phyloP scores from a whole-genome alignment of 345 rosid genomes.

The Lepidium aucheri region DNA sequence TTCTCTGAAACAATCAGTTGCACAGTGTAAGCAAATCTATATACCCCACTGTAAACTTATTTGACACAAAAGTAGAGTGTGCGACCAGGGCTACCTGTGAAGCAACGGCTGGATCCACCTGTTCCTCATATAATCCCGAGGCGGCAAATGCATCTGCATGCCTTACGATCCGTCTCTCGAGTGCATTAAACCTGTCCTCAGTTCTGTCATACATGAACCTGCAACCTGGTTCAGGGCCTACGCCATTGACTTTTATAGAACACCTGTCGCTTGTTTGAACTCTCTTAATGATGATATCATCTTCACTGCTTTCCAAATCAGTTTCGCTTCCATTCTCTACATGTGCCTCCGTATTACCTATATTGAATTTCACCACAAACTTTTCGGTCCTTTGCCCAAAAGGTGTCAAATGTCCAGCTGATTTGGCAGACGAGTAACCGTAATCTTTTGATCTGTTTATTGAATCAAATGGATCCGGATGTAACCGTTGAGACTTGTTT shows the following conservation, averaged over 20 bases:
- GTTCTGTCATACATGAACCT: conserved; percentile 81
- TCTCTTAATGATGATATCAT: conserved; percentile 63
- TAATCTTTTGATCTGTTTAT: conserved; percentile 31
- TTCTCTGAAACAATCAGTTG: conserved; percentile 51
- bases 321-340: conserved; percentile 32
- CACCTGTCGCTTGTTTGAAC: conserved; percentile 51
- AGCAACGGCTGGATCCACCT: conserved; percentile 74
- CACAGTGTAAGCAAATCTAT: conserved; percentile 21
- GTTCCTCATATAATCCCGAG: conserved; percentile 67
- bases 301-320: conserved; percentile 40
- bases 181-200: conserved; percentile 76
- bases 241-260: conserved; percentile 45
- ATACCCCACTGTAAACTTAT: neutral
- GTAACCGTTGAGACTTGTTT: conserved; percentile 31
- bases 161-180: conserved; percentile 59
- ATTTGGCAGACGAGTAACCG: conserved; percentile 58
- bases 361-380: conserved; percentile 54
- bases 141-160: conserved; percentile 47
- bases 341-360: conserved; percentile 33
- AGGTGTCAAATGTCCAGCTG: conserved; percentile 57
- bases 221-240: conserved; percentile 74
- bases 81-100: conserved; percentile 54
- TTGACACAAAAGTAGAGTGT: neutral
- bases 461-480: conserved; percentile 44
- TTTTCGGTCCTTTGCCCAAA: conserved; percentile 64